Conservation (phyloP, 495 filamentous ascomycete genomes). For the Extremus antarcticus region DNA sequence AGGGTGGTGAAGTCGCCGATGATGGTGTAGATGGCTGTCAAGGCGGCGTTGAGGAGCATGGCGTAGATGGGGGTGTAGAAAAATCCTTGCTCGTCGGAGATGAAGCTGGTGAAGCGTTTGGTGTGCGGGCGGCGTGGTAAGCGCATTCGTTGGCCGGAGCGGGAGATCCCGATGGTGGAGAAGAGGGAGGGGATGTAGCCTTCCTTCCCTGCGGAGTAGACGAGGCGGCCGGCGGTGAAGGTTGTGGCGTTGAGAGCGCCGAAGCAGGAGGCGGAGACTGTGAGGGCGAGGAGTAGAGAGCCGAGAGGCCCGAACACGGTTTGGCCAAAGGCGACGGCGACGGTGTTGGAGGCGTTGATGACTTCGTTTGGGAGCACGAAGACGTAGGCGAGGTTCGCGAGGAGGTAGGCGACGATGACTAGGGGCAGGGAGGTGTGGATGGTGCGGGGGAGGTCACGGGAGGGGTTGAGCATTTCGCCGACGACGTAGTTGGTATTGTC, state of each 20-base stretch:
- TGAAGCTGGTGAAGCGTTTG: conserved; percentile 18
- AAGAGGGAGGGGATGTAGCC: conserved; percentile 82
- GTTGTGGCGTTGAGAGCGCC: conserved; percentile 90
- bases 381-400: conserved; percentile 89
- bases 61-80: conserved; percentile 87
- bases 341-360: conserved; percentile 78
- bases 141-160: conserved; percentile 17
- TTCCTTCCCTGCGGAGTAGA: conserved; percentile 92
- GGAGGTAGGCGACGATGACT: conserved; percentile 79
- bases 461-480: conserved; percentile 86
- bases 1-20: conserved; percentile 87
- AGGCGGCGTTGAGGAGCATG: conserved; percentile 61
- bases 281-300: conserved; percentile 73
- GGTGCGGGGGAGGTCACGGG: conserved; percentile 80
- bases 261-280: conserved; percentile 73
- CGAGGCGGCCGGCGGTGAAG: conserved; percentile 82
- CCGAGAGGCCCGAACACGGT: conserved; percentile 81
- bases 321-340: conserved; percentile 85
- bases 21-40: conserved; percentile 66
- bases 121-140: conserved; percentile 18
- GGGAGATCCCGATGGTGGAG: conserved; percentile 61
- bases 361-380: conserved; percentile 73
- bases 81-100: conserved; percentile 32
- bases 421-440: conserved; percentile 96
- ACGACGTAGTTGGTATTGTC: conserved; percentile 98